phyloP scores from a whole-genome alignment of 1,139 yeast species.

The Magnusiomyces sp. region DNA sequence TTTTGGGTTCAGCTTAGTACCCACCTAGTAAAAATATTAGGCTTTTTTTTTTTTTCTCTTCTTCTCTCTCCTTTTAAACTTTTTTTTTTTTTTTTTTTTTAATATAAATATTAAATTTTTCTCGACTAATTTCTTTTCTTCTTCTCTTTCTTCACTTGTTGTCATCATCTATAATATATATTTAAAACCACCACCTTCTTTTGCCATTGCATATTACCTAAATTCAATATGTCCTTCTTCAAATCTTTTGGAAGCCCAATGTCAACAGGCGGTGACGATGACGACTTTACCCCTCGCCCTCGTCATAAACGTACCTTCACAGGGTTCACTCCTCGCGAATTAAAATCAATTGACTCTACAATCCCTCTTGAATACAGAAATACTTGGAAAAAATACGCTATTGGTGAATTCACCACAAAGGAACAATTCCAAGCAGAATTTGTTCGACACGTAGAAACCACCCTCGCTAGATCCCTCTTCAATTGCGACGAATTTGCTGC shows the following conservation, averaged over 20 bases:
- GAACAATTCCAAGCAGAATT: constrained; percentile 64
- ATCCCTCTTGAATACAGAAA: constrained; percentile 74
- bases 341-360: constrained; percentile 68
- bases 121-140: not conserved
- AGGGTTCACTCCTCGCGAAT: constrained; percentile 86
- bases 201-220: not conserved
- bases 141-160: not conserved
- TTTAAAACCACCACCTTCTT: not conserved
- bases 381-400: constrained; percentile 62
- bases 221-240: not conserved
- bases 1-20: too few species aligned
- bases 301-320: constrained; percentile 58
- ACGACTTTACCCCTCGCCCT: constrained; percentile 12
- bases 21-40: too few species aligned
- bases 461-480: constrained; percentile 80
- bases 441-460: constrained; percentile 80
- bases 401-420: constrained; percentile 41
- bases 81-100: not conserved
- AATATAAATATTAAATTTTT: not conserved
- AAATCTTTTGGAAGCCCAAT: constrained; percentile 6
- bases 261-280: constrained; percentile 6
- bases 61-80: not conserved
- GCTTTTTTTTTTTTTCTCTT: not conserved
- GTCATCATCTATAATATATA: too few species aligned
- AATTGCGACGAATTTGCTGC: constrained; percentile 91